Evolutionary conservation across 208 protist species (phyloP), one percentile per base, ranked within the genome.

Genomic region (Trypanosoma congolense): DNA sequence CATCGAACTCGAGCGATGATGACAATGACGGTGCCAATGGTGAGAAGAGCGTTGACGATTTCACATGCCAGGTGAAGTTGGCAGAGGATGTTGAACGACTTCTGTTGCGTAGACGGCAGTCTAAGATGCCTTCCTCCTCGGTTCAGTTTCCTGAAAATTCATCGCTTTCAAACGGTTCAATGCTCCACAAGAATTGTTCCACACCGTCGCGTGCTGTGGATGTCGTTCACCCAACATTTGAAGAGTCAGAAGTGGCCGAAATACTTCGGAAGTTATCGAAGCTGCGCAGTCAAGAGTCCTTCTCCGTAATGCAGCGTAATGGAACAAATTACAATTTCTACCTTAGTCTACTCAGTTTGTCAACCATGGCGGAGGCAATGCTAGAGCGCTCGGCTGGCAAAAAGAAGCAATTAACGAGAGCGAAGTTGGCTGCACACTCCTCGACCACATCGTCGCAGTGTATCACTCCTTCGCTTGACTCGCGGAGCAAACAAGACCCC

Each of bases 271-370:
- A 52, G 4, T 56, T 89, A 25, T 41, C 67, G 9, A 63, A 61
- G 45, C 52, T 89, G 28, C 42, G 67, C 14, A 38, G 58, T 2
- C 58, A 71, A 16, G 30, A 40, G 0, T 38, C 44, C 9, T 82
- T 88, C 42, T 54, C 53, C 25, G 25, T 51, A 0, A 35, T 88
- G 49, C 80, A 68, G 10, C 65, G 68, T 25, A 69, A 42, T 9
- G 38, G 58, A 5, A 30, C 70, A 19, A 66, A 68, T 45, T 52
- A 68, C 2, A 56, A 68, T 16, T 84, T 88, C 46, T 61, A 61
- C 0, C 68, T 68, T 48, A 67, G 75, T 49, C 77, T 84, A 25
- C 49, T 70, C 1, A 74, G 83, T 28, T 40, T 75, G 4, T 36
- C 64, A 12, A 62, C 63, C 1, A 54, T 62, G 4, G 71, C 70